Percentiles rank a stretch among this genome's conserved stretches.
These are phyloP conservation scores for Sphagnum tenellum DNA, from an alignment of 225 moss, liverwort and hornwort genomes.

Conservation along the genomic window DNA sequence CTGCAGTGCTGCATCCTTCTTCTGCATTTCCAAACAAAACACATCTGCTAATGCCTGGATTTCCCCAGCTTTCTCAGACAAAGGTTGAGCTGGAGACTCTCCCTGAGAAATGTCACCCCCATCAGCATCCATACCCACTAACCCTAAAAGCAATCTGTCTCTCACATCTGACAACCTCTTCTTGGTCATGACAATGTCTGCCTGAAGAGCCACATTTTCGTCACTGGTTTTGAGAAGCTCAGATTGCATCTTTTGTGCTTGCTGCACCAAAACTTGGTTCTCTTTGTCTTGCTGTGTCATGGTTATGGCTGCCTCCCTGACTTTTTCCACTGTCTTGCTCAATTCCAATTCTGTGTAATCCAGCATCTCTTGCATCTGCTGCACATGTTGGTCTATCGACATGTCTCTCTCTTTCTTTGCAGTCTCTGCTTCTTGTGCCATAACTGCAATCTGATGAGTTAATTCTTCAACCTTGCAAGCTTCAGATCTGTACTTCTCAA, in stretches of 20 bases:
- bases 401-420: slow-evolving; percentile 23
- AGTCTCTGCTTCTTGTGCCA: slow-evolving; percentile 16
- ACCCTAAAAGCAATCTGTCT: slow-evolving; percentile 23
- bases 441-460: slow-evolving; percentile 7
- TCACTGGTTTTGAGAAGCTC: slow-evolving; percentile 26
- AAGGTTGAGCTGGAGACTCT: slow-evolving; percentile 22
- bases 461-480: slow-evolving; percentile 22
- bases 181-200: slow-evolving; percentile 27
- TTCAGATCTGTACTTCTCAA: slow-evolving; percentile 26
- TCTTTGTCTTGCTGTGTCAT: slow-evolving; percentile 29
- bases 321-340: slow-evolving; percentile 13
- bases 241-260: slow-evolving; percentile 28
- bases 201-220: slow-evolving; percentile 28
- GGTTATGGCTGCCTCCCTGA: slow-evolving; percentile 27
- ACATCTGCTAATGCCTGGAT: slow-evolving; percentile 27
- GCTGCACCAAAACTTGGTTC: slow-evolving; percentile 17
- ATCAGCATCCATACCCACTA: slow-evolving; percentile 30
- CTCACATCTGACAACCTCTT: slow-evolving; percentile 26
- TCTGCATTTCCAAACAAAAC: slow-evolving; percentile 24
- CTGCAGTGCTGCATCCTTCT: slow-evolving; percentile 29
- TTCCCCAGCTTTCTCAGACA: slow-evolving; percentile 33
- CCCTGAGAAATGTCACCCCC: slow-evolving; percentile 7
- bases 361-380: slow-evolving; percentile 30
- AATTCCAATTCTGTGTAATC: slow-evolving; percentile 38
- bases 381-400: slow-evolving; percentile 18